phyloP scores from a whole-genome alignment of 495 filamentous ascomycete genomes.

The Wilcoxina mikolae region DNA sequence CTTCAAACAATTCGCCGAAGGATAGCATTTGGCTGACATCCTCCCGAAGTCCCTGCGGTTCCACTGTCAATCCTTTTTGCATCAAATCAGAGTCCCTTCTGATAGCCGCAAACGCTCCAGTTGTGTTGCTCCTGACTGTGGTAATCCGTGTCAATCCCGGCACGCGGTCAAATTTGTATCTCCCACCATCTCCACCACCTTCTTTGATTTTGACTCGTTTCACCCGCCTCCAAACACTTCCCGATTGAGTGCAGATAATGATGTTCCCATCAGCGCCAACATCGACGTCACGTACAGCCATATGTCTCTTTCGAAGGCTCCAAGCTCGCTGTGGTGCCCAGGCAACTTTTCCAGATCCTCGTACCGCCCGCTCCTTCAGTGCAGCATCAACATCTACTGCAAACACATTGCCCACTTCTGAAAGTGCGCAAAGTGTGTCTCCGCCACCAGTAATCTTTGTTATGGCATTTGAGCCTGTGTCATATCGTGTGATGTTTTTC shows the following conservation, averaged over 20 bases:
- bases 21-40: slow-evolving; percentile 57
- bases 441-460: slow-evolving; percentile 66
- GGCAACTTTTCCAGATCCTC: slow-evolving; percentile 67
- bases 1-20: slow-evolving; percentile 33
- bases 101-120: slow-evolving; percentile 76
- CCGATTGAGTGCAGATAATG: slow-evolving; percentile 81
- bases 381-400: slow-evolving; percentile 49
- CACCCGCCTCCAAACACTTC: slow-evolving; percentile 77
- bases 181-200: slow-evolving; percentile 38
- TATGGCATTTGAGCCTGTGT: slow-evolving; percentile 47
- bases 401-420: slow-evolving; percentile 69
- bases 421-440: slow-evolving; percentile 77
- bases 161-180: slow-evolving; percentile 84
- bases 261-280: slow-evolving; percentile 89
- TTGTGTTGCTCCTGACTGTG: slow-evolving; percentile 70
- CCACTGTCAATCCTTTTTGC: slow-evolving; percentile 52
- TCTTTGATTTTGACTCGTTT: slow-evolving; percentile 69
- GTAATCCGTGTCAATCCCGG: slow-evolving; percentile 70
- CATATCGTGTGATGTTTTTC: slow-evolving; percentile 51
- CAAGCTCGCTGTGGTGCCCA: slow-evolving; percentile 65
- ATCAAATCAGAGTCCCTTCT: slow-evolving; percentile 76
- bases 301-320: slow-evolving; percentile 62
- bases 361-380: slow-evolving; percentile 35
- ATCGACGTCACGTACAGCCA: slow-evolving; percentile 73
- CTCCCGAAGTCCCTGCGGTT: slow-evolving; percentile 51